Percentiles rank a stretch among this genome's conserved stretches.
These are phyloP conservation scores for Babjeviella inositovora DNA, from an alignment of 805 yeast genomes.

Conservation along the genomic window DNA sequence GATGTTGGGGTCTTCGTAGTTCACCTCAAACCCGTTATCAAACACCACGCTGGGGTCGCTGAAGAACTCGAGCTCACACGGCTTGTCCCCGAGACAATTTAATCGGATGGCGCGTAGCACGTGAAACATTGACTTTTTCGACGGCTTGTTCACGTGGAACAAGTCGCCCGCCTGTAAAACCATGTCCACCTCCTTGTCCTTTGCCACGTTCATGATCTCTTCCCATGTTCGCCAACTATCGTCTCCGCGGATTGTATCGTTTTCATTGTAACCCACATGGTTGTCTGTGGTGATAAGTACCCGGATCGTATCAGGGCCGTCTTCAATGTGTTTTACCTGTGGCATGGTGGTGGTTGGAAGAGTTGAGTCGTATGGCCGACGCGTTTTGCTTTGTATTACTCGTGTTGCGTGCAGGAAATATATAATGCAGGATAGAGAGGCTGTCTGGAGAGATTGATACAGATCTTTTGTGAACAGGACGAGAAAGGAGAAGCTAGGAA, in stretches of 20 bases:
- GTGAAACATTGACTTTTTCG: conserved; percentile 72
- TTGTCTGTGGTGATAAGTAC: conserved; percentile 86
- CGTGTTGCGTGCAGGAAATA: too few species aligned
- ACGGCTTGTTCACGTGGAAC: conserved; percentile 81
- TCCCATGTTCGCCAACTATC: conserved; percentile 82
- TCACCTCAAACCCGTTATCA: conserved; percentile 55
- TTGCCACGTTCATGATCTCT: conserved; percentile 66
- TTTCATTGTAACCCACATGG: conserved; percentile 88
- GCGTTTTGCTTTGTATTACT: too few species aligned
- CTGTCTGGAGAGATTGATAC: too few species aligned
- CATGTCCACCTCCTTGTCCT: conserved; percentile 64
- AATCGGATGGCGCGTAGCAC: conserved; percentile 58
- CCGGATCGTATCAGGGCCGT: conserved; percentile 53
- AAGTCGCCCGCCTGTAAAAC: conserved; percentile 86
- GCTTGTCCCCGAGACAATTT: conserved; percentile 72
- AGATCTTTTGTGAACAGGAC: too few species aligned
- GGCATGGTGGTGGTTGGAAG: too few species aligned
- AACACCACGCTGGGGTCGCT: conserved; percentile 61
- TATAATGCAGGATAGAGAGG: too few species aligned
- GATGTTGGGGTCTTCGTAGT: conserved; percentile 81
- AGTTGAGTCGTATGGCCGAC: too few species aligned
- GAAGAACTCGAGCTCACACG: conserved; percentile 70
- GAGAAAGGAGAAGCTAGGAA: too few species aligned
- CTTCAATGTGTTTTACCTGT: conserved; percentile 19
- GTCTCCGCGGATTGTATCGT: conserved; percentile 78